Base-by-base conservation (phyloP, 2,329 filamentous ascomycete species). In the Microsporum ferrugineum region DNA sequence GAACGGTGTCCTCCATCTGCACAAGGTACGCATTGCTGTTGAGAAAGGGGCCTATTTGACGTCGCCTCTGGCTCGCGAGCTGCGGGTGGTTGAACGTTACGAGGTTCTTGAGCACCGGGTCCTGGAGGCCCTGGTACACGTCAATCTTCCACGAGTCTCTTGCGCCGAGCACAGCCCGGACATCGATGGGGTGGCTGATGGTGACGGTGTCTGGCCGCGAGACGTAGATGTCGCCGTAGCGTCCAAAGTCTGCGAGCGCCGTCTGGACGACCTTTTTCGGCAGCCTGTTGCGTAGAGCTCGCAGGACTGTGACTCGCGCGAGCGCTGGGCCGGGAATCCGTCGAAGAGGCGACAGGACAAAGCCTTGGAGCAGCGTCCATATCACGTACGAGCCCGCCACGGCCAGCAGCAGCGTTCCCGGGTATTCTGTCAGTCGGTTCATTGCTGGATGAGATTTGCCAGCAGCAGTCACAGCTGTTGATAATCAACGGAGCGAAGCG, bases 221-320 rank as follows among this genome's bases (percentile, higher is more conserved):
- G 6, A 58, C 56, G 23, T 58, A 58, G 17, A 58, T 36, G 56
- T 58, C 56, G 38, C 56, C 56, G 38, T 58, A 58, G 33, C 31
- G 33, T 38, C 23, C 38, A 29, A 36, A 58, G 38, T 58, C 56
- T 5, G 33, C 33, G 23, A 58, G 27, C 8, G 56, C 56, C 14
- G 56, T 29, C 27, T 58, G 33, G 14, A 58, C 23, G 33, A 58
- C 56, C 38, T 38, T 58, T 6, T 29, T 31, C 7, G 56, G 56
- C 5, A 43, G 27, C 38, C 56, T 36, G 56, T 38, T 43, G 56
- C 38, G 38, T 14, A 58, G 33, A 29, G 56, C 56, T 58, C 56
- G 33, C 14, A 58, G 27, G 27, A 38, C 14, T 17, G 56, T 58
- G 33, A 58, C 27, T 29, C 56, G 29, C 38, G 56, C 56, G 38